Percentiles rank a stretch among this genome's conserved stretches.
phyloP scores from a whole-genome alignment of 768 basidiomycete species.

The Ramaria sp. region DNA sequence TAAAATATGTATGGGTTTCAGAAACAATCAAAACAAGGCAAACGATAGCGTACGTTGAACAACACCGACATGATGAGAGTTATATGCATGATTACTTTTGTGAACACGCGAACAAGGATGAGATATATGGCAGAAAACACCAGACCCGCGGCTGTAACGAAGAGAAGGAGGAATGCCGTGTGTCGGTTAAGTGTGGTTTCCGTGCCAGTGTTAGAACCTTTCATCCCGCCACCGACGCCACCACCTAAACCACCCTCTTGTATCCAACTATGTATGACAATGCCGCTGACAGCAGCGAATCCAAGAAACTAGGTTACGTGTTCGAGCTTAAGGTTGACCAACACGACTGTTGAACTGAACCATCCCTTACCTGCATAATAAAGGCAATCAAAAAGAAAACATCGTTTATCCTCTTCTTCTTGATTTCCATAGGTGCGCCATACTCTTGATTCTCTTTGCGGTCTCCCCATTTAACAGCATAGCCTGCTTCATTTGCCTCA shows the following conservation, averaged over 20 bases:
- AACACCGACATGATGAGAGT: constrained; percentile 53
- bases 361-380: constrained; percentile 44
- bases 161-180: constrained; percentile 64
- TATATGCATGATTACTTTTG: constrained; percentile 66
- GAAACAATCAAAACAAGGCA: constrained; percentile 15
- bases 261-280: constrained; percentile 53
- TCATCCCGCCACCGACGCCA: constrained; percentile 41
- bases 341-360: neutral
- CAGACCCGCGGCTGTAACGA: constrained; percentile 59
- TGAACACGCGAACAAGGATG: constrained; percentile 61
- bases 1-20: constrained; percentile 13
- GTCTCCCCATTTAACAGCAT: constrained; percentile 15
- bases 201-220: constrained; percentile 34
- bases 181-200: constrained; percentile 57
- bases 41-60: constrained; percentile 42
- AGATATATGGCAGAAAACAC: constrained; percentile 58
- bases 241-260: constrained; percentile 59
- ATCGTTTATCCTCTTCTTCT: constrained; percentile 60
- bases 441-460: constrained; percentile 39
- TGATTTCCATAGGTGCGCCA: neutral
- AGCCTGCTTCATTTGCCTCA: constrained; percentile 19
- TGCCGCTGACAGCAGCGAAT: constrained; percentile 55
- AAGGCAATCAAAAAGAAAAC: constrained; percentile 61
- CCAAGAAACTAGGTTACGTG: constrained; percentile 41
- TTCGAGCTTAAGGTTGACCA: neutral